Evolutionary conservation across 257 asterid genomes (phyloP).

Genomic region (Verbascum thapsus): DNA sequence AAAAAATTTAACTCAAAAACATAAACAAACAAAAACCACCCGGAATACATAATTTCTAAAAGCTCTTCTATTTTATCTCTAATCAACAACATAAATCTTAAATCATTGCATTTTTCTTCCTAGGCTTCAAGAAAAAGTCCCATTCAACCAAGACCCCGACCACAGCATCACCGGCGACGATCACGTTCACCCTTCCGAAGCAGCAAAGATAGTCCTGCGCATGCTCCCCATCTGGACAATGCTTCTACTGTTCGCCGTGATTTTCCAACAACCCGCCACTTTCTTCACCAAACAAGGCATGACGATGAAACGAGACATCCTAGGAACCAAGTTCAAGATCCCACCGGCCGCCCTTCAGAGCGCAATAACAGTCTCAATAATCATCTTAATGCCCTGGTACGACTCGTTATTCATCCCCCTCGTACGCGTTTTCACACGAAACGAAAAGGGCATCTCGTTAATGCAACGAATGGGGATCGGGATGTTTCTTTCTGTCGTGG

Average conservation of each 20-base stretch:
- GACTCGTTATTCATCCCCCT: constrained; percentile 69
- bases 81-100: neutral
- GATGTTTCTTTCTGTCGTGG: constrained; percentile 74
- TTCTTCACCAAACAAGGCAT: constrained; percentile 97
- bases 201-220: constrained; percentile 48
- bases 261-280: constrained; percentile 89
- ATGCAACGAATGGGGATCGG: constrained; percentile 91
- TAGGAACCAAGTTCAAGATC: constrained; percentile 62
- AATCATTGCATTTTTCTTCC: constrained; percentile 11
- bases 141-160: constrained; percentile 40
- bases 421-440: constrained; percentile 49
- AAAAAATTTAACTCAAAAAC: no score
- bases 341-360: constrained; percentile 98
- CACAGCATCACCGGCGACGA: constrained; percentile 23
- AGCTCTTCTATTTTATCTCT: neutral
- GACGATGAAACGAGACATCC: constrained; percentile 76
- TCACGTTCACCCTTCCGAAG: constrained; percentile 35
- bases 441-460: constrained; percentile 70
- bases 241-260: constrained; percentile 88
- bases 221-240: constrained; percentile 76
- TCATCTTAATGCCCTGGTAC: constrained; percentile 80
- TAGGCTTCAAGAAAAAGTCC: constrained; percentile 62
- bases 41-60: no score
- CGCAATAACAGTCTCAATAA: constrained; percentile 79
- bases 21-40: no score